These are phyloP conservation scores for Quercus wislizeni DNA, from an alignment of 306 rosid genomes.

Conservation along the genomic window DNA sequence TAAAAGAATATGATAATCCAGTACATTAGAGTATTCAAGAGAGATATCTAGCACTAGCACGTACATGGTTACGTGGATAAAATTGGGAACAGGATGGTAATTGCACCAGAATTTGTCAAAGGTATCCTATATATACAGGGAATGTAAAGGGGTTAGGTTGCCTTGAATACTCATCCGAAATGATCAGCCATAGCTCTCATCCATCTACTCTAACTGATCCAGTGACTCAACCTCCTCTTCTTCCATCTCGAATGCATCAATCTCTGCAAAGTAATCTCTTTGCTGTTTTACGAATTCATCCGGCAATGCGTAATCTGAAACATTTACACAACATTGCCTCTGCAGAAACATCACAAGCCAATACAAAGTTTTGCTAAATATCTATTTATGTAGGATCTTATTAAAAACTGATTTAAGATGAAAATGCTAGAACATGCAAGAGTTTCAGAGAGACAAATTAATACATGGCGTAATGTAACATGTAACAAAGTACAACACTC, in stretches of 20 bases:
- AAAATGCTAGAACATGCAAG: background rate
- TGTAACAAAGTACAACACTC: background rate
- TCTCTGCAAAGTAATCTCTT: slow-evolving; percentile 65
- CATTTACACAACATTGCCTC: slow-evolving; percentile 38
- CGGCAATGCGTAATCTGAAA: slow-evolving; percentile 28
- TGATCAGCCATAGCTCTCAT: background rate
- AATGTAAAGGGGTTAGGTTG: slow-evolving; percentile 7
- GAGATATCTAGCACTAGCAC: background rate
- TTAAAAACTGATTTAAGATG: background rate
- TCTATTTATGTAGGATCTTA: background rate
- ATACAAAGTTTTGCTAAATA: slow-evolving; percentile 26
- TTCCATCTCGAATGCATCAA: slow-evolving; percentile 61
- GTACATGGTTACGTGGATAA: background rate
- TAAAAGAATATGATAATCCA: no score
- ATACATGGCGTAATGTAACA: background rate
- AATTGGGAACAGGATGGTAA: slow-evolving; percentile 9
- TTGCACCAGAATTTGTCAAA: slow-evolving; percentile 12
- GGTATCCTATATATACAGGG: slow-evolving; percentile 29
- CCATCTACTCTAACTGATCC: slow-evolving; percentile 43
- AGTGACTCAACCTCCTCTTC: slow-evolving; percentile 66
- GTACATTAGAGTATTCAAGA: background rate
- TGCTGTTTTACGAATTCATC: slow-evolving; percentile 60
- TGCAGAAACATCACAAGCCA: slow-evolving; percentile 30
- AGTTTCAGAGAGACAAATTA: background rate
- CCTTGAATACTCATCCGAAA: slow-evolving; percentile 8